These are phyloP conservation scores for Wallacemonas sp. DNA, from an alignment of 208 protist species.

Conservation along the genomic window DNA sequence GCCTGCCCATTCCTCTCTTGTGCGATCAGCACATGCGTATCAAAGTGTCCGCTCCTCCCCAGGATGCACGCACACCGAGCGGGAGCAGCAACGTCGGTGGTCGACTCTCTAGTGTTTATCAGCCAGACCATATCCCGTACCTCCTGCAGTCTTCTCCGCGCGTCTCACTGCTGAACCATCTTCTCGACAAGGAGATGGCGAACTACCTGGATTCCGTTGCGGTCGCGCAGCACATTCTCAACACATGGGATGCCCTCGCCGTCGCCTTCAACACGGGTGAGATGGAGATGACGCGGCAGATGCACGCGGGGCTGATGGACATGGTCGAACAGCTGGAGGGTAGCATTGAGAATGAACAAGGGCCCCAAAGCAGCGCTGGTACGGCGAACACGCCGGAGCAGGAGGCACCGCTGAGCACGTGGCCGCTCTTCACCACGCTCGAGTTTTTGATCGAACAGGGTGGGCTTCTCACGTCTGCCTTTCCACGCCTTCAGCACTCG, in stretches of 20 bases:
- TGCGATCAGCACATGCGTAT: constrained; percentile 33
- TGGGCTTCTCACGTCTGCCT: constrained; percentile 60
- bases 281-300: constrained; percentile 47
- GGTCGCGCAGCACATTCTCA: constrained; percentile 40
- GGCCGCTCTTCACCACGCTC: constrained; percentile 62
- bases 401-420: constrained; percentile 41
- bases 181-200: constrained; percentile 21
- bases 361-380: no score
- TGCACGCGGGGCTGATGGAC: constrained; percentile 54
- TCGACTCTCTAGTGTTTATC: constrained; percentile 25
- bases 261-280: constrained; percentile 42
- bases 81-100: not conserved
- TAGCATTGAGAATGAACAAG: constrained; percentile 30
- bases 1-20: constrained; percentile 27
- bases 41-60: constrained; percentile 13
- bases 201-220: constrained; percentile 56
- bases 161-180: no score
- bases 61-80: not conserved
- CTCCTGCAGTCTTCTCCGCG: no score
- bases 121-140: constrained; percentile 57
- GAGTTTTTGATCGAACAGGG: constrained; percentile 75
- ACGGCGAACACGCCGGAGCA: constrained; percentile 4
- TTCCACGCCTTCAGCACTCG: constrained; percentile 45
- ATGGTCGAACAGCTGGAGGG: constrained; percentile 49
- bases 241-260: constrained; percentile 52